A percentile compares a stretch with the other conserved stretches of the same genome.
These are phyloP conservation scores for Rhynchosporium agropyri DNA, from an alignment of 2,329 filamentous ascomycete genomes.

Conservation along the genomic window DNA sequence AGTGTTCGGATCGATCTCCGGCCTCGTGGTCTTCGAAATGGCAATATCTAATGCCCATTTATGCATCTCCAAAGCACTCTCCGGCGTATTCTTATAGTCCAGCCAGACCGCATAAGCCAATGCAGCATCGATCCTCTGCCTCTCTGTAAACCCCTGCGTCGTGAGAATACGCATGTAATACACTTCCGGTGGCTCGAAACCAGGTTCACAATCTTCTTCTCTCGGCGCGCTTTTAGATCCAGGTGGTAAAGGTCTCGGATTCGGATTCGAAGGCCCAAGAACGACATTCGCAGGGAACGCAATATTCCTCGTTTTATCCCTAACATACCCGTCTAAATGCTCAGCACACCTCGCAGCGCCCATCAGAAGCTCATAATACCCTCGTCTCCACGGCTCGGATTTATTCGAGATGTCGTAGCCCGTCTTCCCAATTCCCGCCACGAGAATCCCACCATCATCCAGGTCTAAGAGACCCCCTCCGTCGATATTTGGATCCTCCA, in stretches of 20 bases:
- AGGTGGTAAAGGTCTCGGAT: conserved; percentile 71
- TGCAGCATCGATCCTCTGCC: conserved; percentile 79
- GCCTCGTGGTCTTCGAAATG: conserved; percentile 48
- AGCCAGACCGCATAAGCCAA: conserved; percentile 84
- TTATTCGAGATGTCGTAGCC: conserved; percentile 52
- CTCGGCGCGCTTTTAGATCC: conserved; percentile 64
- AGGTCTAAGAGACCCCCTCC: conserved; percentile 63
- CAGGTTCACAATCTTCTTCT: conserved; percentile 74
- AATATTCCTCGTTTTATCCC: conserved; percentile 65
- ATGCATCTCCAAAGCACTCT: conserved; percentile 72
- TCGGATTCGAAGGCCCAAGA: conserved; percentile 80
- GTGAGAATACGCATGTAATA: conserved; percentile 83
- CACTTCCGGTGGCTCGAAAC: conserved; percentile 70
- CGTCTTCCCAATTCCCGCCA: conserved; percentile 57
- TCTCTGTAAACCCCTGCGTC: conserved; percentile 75
- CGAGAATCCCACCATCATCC: conserved; percentile 53
- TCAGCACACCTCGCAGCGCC: conserved; percentile 75
- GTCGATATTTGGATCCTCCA: conserved; percentile 71
- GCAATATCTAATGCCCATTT: conserved; percentile 77
- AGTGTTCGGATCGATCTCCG: conserved; percentile 62
- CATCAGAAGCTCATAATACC: conserved; percentile 84
- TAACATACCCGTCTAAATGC: conserved; percentile 77
- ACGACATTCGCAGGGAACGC: conserved; percentile 75
- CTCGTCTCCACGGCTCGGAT: conserved; percentile 80
- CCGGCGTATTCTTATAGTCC: conserved; percentile 70